Percentiles rank a stretch among this genome's conserved stretches.
phyloP scores from a whole-genome alignment of 768 basidiomycete genomes.

The Hericium coralloides region DNA sequence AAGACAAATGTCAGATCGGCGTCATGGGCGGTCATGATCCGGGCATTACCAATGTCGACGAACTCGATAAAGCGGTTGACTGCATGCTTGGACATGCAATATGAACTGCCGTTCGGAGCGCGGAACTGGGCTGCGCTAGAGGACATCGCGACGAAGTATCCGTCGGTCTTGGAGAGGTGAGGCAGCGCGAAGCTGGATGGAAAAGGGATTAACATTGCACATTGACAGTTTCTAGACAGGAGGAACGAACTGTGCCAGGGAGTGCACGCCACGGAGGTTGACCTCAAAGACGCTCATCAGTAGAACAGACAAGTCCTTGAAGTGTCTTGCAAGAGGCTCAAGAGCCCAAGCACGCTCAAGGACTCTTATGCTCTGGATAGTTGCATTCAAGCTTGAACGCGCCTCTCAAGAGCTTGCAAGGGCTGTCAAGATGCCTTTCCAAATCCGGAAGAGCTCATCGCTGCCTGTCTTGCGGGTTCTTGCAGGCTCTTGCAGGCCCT shows the following conservation, averaged over 20 bases:
- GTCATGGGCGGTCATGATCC: neutral
- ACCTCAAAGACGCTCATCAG: conserved; percentile 3
- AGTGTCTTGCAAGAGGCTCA: no score
- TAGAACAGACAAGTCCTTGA: no score
- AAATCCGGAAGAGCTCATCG: no score
- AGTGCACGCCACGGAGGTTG: conserved; percentile 7
- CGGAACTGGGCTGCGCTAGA: neutral
- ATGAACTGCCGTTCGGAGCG: conserved; percentile 1
- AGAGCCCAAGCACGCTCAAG: no score
- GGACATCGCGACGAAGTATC: neutral
- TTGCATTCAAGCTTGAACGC: no score
- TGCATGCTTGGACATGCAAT: conserved; percentile 4
- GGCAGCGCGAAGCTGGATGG: conserved; percentile 1
- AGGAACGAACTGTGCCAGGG: conserved; percentile 2
- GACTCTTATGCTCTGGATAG: no score
- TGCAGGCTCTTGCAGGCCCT: no score
- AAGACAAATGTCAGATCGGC: neutral
- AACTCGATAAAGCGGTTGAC: conserved; percentile 4
- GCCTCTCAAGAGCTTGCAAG: no score
- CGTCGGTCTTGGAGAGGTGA: conserved; percentile 2
- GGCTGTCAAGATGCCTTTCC: no score
- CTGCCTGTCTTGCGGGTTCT: no score
- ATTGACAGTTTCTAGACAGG: neutral
- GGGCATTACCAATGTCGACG: conserved; percentile 16
- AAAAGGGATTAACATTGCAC: neutral